Evolutionary conservation across 768 basidiomycete genomes (phyloP), one percentile per base, ranked within the genome.

Genomic region (Mycena epipterygia): DNA sequence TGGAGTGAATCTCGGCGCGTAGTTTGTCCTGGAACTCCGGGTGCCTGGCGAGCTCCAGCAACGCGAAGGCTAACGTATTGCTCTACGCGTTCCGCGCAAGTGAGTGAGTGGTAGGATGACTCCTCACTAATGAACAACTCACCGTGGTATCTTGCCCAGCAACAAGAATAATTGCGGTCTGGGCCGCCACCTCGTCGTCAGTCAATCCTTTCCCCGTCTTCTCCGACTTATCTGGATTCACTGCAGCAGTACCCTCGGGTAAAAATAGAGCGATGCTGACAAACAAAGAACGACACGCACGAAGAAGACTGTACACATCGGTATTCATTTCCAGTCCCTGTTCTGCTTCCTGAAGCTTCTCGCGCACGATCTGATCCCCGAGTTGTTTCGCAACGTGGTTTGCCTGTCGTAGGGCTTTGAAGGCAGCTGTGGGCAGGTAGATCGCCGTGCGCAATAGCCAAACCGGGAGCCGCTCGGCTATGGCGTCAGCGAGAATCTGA

Each of bases 71-170:
- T n/a, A 70, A 1, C 17, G 70, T 53, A 29, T 67, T 72, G 30
- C 63, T 70, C 29, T 60, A 33, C 7, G 2, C 12, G 19, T 5
- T n/a, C n/a, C n/a, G n/a, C n/a, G 9, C 29, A 5, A 9, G 17
- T 3, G n/a, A 55, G 27, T n/a, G 12, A 35, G 7, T 21, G 13
- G 29, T 2, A 7, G 49, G 2, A 13, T n/a, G 19, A 8, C 6
- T 23, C 27, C 51, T 52, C 11, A 12, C 51, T n/a, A 8, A 27
- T 11, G 16, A 52, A 30, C 3, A 5, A 21, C 33, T 5, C 16
- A 52, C 63, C 41, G 64, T 53, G 3, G 73, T 67, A 5, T 73
- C 73, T 30, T 70, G 64, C 2, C 69, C 73, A 4, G 69, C 61
- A 46, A 64, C 25, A 3, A 74, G 23, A 37, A 74, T 30, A n/a